Evolutionary conservation across 495 filamentous ascomycete species (phyloP).

Genomic region (Tuber brumale): DNA sequence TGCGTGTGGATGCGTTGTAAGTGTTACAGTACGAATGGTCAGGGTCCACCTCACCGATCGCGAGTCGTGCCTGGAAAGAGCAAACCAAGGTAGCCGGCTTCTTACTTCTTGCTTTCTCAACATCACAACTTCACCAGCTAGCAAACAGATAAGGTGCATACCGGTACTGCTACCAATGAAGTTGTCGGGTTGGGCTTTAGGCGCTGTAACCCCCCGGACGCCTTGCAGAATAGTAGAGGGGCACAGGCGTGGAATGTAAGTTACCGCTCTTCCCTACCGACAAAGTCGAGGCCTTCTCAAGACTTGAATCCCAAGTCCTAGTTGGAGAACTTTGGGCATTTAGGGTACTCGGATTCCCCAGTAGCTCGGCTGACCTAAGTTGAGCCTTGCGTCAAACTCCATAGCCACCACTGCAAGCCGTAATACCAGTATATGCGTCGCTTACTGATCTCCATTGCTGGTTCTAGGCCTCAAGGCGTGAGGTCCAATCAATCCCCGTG

Average conservation of each 20-base stretch:
- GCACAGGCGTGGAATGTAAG: not conserved
- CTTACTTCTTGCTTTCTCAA: not conserved
- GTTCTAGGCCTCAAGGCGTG: not conserved
- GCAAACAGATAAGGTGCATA: not conserved
- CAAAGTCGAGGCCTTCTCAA: not conserved
- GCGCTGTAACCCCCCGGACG: not conserved
- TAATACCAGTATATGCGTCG: not conserved
- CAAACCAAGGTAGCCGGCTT: not conserved
- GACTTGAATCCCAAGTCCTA: not conserved
- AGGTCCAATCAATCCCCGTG: not conserved
- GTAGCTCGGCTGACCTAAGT: not conserved
- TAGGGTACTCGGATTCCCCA: not conserved
- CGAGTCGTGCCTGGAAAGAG: not conserved
- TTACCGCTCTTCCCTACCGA: not conserved
- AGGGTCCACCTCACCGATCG: not conserved
- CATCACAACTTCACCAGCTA: not conserved
- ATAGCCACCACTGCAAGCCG: not conserved
- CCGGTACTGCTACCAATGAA: not conserved
- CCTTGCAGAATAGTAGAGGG: not conserved
- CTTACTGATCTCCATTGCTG: not conserved
- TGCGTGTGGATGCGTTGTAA: not conserved
- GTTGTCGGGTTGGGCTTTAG: not conserved
- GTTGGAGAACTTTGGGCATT: not conserved
- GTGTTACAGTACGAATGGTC: not conserved
- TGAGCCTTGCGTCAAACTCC: not conserved